These are phyloP conservation scores for Geum urbanum DNA, from an alignment of 306 rosid species.

Conservation along the genomic window DNA sequence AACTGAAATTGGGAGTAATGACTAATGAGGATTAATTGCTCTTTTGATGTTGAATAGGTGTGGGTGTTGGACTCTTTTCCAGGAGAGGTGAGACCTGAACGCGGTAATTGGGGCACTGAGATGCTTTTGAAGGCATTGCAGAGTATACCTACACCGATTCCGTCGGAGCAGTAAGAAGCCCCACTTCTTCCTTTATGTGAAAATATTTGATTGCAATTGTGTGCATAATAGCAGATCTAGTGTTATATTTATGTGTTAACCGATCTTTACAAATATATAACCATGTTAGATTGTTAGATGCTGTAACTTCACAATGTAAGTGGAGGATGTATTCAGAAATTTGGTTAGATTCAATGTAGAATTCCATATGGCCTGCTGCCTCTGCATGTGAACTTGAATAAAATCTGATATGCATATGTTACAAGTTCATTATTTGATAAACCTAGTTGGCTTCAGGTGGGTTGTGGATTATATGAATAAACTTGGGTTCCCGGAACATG, in stretches of 20 bases:
- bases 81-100: slow-evolving; percentile 55
- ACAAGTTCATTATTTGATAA: too few species aligned
- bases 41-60: slow-evolving; percentile 60
- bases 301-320: neutral
- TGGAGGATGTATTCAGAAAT: neutral
- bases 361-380: neutral
- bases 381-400: neutral
- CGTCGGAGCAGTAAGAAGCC: slow-evolving; percentile 63
- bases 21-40: slow-evolving; percentile 14
- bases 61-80: slow-evolving; percentile 92
- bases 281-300: neutral
- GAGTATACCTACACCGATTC: slow-evolving; percentile 56
- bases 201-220: slow-evolving; percentile 7
- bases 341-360: neutral
- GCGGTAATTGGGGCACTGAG: slow-evolving; percentile 73
- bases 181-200: slow-evolving; percentile 14
- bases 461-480: slow-evolving; percentile 78
- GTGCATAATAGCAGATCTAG: neutral
- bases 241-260: neutral
- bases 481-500: slow-evolving; percentile 75
- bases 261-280: neutral
- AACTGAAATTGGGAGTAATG: too few species aligned
- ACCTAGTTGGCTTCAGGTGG: slow-evolving; percentile 60
- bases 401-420: neutral
- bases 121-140: slow-evolving; percentile 63